Evolutionary conservation across 345 rosid genomes (phyloP).

Genomic region (Heritiera fomes): DNA sequence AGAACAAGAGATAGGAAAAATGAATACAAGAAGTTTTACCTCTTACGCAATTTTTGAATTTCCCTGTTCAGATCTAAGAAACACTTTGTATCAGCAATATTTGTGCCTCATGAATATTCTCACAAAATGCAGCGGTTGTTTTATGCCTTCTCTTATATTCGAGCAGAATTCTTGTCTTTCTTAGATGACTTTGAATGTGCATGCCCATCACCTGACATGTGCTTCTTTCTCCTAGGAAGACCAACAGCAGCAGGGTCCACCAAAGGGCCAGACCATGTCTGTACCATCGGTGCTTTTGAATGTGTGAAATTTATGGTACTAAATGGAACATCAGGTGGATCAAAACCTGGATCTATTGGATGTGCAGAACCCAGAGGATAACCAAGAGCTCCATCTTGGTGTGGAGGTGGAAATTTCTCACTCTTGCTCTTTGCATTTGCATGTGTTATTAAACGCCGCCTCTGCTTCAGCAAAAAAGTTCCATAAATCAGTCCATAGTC

Average conservation of each 20-base stretch:
- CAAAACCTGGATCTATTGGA: conserved; percentile 66
- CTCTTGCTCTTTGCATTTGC: conserved; percentile 96
- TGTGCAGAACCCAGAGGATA: conserved; percentile 78
- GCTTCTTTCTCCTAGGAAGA: conserved; percentile 56
- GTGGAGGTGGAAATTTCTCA: conserved; percentile 97
- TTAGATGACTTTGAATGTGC: conserved; percentile 30
- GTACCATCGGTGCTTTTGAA: conserved; percentile 59
- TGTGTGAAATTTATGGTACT: conserved; percentile 69
- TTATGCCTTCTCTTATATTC: conserved; percentile 33
- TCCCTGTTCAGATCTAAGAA: conserved; percentile 31
- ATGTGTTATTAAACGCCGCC: conserved; percentile 80
- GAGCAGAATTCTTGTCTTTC: conserved; percentile 40
- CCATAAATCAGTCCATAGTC: not conserved
- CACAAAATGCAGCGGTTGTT: conserved; percentile 22
- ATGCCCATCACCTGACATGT: conserved; percentile 35
- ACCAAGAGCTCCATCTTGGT: conserved; percentile 90
- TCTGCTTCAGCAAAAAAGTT: conserved; percentile 42
- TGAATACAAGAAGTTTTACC: conserved; percentile 42
- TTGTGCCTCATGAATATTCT: conserved; percentile 33
- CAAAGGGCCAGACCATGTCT: conserved; percentile 98
- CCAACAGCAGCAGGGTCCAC: conserved; percentile 43
- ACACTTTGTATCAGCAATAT: conserved; percentile 30
- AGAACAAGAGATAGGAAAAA: conserved; percentile 32
- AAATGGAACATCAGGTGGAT: conserved; percentile 66
- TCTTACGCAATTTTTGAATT: conserved; percentile 38